Conservation (phyloP, 2,329 filamentous ascomycete genomes). For the Malbranchea zuffiana region DNA sequence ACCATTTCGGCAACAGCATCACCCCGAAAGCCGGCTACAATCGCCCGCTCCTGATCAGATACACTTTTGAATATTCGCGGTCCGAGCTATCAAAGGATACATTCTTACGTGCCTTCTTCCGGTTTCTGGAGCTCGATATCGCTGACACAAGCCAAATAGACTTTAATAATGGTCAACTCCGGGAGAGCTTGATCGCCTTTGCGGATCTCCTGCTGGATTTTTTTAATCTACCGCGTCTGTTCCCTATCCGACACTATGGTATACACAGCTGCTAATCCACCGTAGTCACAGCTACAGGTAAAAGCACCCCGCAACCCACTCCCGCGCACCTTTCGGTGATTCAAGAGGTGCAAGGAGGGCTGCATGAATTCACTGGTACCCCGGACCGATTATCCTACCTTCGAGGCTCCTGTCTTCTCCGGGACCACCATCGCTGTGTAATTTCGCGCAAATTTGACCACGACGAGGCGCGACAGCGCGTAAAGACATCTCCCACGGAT, state of each 20-base stretch:
- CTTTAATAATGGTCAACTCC: constrained; percentile 4
- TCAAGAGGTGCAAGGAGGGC: constrained; percentile 7
- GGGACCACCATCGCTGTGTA: constrained; percentile 17
- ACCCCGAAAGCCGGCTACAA: constrained; percentile 3
- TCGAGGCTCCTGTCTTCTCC: constrained; percentile 11
- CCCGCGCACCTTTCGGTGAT: constrained; percentile 13
- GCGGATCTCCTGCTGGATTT: constrained; percentile 15
- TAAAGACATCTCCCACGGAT: constrained; percentile 7
- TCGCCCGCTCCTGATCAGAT: constrained; percentile 12
- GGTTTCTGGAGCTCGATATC: constrained; percentile 7
- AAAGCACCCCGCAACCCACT: constrained; percentile 14
- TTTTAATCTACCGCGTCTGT: constrained; percentile 15
- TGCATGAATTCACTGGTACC: constrained; percentile 9
- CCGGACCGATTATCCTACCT: constrained; percentile 11
- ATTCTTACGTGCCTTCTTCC: constrained; percentile 11
- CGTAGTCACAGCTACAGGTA: constrained; percentile 12
- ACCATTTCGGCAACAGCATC: constrained; percentile 3
- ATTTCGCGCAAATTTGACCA: constrained; percentile 15
- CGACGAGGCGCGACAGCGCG: constrained; percentile 12
- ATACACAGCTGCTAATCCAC: constrained; percentile 9
- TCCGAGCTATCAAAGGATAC: constrained; percentile 15
- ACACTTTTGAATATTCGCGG: constrained; percentile 16
- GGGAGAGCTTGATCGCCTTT: constrained; percentile 8
- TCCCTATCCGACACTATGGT: not conserved
- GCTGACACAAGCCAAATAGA: constrained; percentile 5